Percentiles rank a stretch among this genome's conserved stretches.
phyloP scores from a whole-genome alignment of 805 yeast genomes.

The Cyberlindnera saturnus region DNA sequence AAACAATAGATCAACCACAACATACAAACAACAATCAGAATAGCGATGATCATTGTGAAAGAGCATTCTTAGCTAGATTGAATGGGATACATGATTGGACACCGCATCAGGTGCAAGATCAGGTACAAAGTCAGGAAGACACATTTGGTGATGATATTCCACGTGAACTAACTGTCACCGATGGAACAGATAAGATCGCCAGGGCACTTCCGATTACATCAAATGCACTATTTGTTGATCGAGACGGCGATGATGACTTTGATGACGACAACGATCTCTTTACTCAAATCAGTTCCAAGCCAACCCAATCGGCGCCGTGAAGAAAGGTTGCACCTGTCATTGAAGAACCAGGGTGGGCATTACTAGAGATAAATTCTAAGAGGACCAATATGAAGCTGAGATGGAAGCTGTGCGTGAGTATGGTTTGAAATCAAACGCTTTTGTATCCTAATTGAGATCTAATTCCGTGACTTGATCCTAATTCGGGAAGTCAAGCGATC shows the following conservation, averaged over 20 bases:
- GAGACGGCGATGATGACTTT: slow-evolving; percentile 1
- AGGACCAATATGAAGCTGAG: slow-evolving; percentile 20
- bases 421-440: slow-evolving; percentile 1
- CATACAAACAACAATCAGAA: background rate
- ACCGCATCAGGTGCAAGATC: no score
- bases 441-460: background rate
- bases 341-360: background rate
- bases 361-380: slow-evolving; percentile 11
- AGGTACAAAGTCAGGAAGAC: no score
- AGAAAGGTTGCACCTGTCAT: background rate
- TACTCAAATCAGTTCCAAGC: background rate
- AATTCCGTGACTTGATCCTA: no score
- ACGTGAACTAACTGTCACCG: no score
- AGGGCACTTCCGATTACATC: no score
- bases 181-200: no score
- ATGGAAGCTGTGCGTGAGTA: slow-evolving; percentile 19
- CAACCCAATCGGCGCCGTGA: background rate
- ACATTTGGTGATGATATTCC: no score
- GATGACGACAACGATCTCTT: slow-evolving; percentile 6
- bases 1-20: no score
- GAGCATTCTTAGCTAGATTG: background rate
- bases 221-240: background rate
- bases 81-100: no score
- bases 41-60: slow-evolving; percentile 1
- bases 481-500: no score